Conservation (phyloP, 2,329 filamentous ascomycete species). For the Claviceps quebecensis region DNA sequence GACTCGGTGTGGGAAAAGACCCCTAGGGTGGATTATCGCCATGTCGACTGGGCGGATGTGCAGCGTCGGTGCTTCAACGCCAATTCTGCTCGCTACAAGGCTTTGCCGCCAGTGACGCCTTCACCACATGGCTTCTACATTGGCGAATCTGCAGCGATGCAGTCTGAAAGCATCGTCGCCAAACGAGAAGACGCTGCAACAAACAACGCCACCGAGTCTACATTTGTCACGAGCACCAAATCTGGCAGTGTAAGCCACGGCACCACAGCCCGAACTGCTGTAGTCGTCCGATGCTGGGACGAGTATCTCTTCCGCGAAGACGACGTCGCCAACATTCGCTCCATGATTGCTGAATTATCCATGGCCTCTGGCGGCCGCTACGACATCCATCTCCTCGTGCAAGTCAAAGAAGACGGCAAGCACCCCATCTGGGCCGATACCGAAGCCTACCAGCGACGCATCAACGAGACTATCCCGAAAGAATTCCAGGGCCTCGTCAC, state of each 20-base stretch:
- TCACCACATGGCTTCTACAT: constrained; percentile 38
- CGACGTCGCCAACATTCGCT: constrained; percentile 67
- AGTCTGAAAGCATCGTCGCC: neutral
- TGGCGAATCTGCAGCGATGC: neutral
- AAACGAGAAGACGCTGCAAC: constrained; percentile 1
- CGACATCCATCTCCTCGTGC: constrained; percentile 71
- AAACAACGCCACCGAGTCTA: neutral
- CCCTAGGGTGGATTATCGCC: constrained; percentile 61
- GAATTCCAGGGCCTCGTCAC: constrained; percentile 85
- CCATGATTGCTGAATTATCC: constrained; percentile 70
- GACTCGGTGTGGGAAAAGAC: constrained; percentile 62
- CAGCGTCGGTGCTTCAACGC: constrained; percentile 59
- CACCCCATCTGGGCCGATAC: constrained; percentile 68
- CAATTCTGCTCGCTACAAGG: constrained; percentile 57
- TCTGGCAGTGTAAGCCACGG: constrained; percentile 4
- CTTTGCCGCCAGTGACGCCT: constrained; percentile 24
- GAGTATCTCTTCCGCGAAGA: constrained; percentile 67
- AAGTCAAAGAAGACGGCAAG: constrained; percentile 62
- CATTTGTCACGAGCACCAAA: constrained; percentile 4
- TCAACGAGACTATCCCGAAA: constrained; percentile 55
- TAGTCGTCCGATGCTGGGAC: constrained; percentile 73
- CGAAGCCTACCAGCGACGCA: constrained; percentile 51
- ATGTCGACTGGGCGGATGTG: constrained; percentile 64
- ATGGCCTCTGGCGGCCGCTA: constrained; percentile 76
- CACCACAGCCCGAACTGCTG: constrained; percentile 41